phyloP scores from a whole-genome alignment of 495 filamentous ascomycete genomes.

The Trichocladium uniseriatum region DNA sequence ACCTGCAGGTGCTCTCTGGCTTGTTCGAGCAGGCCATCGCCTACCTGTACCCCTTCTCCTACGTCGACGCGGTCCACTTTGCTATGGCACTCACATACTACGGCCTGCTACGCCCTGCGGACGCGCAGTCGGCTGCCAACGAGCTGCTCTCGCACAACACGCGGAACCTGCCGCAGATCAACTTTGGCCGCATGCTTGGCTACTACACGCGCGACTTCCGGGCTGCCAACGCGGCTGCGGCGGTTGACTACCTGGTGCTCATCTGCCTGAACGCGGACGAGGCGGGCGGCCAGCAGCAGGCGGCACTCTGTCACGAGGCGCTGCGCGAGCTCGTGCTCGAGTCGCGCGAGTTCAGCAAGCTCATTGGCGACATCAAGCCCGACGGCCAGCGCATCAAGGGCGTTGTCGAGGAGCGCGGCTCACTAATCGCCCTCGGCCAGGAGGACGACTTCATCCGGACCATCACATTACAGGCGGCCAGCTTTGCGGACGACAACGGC shows the following conservation, averaged over 20 bases:
- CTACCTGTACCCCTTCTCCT: constrained; percentile 80
- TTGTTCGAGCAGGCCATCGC: constrained; percentile 93
- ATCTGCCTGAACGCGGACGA: constrained; percentile 91
- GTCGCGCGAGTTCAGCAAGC: constrained; percentile 83
- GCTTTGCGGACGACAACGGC: constrained; percentile 86
- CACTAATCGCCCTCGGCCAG: constrained; percentile 68
- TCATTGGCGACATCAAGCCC: constrained; percentile 80
- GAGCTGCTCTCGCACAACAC: constrained; percentile 62
- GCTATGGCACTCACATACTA: constrained; percentile 85
- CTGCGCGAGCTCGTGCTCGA: constrained; percentile 92
- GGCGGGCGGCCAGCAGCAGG: constrained; percentile 65
- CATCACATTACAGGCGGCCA: constrained; percentile 83
- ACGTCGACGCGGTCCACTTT: constrained; percentile 90
- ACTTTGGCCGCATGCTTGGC: constrained; percentile 85
- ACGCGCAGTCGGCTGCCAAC: constrained; percentile 56
- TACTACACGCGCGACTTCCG: constrained; percentile 96
- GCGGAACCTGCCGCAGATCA: constrained; percentile 77
- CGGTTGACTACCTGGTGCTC: constrained; percentile 85
- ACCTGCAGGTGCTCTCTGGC: constrained; percentile 78
- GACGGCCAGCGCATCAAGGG: constrained; percentile 78
- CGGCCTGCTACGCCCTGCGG: constrained; percentile 76
- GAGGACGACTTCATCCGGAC: constrained; percentile 74
- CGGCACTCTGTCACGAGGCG: constrained; percentile 79
- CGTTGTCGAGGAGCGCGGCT: constrained; percentile 79
- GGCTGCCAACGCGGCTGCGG: constrained; percentile 71